phyloP scores from a whole-genome alignment of 208 protist species.

The Herpetomonas tarakana region DNA sequence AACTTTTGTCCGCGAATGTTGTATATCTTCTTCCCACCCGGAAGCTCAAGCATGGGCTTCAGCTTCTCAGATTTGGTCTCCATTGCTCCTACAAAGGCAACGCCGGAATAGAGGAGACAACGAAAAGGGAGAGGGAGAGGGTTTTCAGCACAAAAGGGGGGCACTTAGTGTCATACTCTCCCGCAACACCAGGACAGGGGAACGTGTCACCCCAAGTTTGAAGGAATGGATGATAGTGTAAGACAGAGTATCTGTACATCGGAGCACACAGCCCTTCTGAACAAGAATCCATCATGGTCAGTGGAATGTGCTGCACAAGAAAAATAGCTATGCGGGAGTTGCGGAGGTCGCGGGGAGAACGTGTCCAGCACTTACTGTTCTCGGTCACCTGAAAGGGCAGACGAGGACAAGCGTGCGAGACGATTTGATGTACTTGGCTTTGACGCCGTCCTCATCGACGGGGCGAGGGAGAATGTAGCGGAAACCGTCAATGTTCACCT shows the following conservation, averaged over 20 bases:
- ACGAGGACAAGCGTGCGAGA: constrained; percentile 44
- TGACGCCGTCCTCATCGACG: constrained; percentile 38
- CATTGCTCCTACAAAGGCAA: neutral
- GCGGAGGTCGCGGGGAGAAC: no score
- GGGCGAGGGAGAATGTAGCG: constrained; percentile 27
- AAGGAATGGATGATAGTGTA: no score
- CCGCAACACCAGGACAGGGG: neutral
- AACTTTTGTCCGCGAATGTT: constrained; percentile 81
- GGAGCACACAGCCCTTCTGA: no score
- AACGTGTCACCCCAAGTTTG: neutral
- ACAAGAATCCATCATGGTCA: no score
- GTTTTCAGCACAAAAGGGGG: neutral
- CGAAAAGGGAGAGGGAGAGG: neutral
- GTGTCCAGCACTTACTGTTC: no score
- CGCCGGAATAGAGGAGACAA: neutral
- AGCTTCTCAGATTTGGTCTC: constrained; percentile 39
- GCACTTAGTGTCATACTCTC: neutral
- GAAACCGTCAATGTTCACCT: constrained; percentile 47
- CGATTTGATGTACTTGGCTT: constrained; percentile 58
- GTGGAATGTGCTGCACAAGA: no score
- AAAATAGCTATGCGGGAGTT: no score
- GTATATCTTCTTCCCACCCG: constrained; percentile 75
- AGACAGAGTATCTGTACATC: no score
- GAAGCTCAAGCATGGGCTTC: constrained; percentile 44
- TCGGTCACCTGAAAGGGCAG: no score